Percentiles rank a stretch among this genome's conserved stretches.
These are phyloP conservation scores for Silene uniflora DNA, from an alignment of 148 eudicot species.

Conservation along the genomic window DNA sequence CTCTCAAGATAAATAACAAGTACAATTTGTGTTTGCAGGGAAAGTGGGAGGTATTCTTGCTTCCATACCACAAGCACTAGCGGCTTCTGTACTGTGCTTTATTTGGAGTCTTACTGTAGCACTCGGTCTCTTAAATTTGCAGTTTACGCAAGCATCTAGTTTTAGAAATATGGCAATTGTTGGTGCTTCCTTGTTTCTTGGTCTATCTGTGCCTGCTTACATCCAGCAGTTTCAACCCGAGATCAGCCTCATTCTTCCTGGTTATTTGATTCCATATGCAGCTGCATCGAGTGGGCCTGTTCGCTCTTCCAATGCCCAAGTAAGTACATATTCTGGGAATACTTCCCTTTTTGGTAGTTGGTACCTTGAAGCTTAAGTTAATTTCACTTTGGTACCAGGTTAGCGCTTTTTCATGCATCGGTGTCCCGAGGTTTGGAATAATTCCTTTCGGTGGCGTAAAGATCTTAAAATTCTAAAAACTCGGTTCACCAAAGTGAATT, in stretches of 20 bases:
- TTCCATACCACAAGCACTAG: conserved; percentile 86
- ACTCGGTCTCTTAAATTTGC: conserved; percentile 71
- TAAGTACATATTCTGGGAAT: conserved; percentile 25
- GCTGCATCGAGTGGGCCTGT: conserved; percentile 89
- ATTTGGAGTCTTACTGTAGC: conserved; percentile 80
- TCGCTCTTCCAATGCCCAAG: conserved; percentile 56
- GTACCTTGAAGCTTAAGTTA: not conserved
- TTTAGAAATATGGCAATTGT: conserved; percentile 76
- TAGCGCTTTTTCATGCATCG: no score
- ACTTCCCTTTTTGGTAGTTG: not conserved
- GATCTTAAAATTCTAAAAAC: no score
- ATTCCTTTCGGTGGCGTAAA: no score
- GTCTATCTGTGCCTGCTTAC: conserved; percentile 85
- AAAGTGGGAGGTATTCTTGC: conserved; percentile 92
- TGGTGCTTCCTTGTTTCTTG: conserved; percentile 84
- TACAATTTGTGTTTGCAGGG: conserved; percentile 36
- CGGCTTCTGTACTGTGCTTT: conserved; percentile 84
- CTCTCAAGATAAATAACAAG: not conserved
- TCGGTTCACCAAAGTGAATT: no score
- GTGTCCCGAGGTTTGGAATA: no score
- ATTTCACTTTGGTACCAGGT: no score
- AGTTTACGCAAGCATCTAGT: conserved; percentile 67
- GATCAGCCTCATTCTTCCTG: conserved; percentile 61
- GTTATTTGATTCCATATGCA: conserved; percentile 71
- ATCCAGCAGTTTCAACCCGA: conserved; percentile 73